A percentile compares a stretch with the other conserved stretches of the same genome.
These are phyloP conservation scores for Dendryphion nanum DNA, from an alignment of 2,329 filamentous ascomycete species.

Conservation along the genomic window DNA sequence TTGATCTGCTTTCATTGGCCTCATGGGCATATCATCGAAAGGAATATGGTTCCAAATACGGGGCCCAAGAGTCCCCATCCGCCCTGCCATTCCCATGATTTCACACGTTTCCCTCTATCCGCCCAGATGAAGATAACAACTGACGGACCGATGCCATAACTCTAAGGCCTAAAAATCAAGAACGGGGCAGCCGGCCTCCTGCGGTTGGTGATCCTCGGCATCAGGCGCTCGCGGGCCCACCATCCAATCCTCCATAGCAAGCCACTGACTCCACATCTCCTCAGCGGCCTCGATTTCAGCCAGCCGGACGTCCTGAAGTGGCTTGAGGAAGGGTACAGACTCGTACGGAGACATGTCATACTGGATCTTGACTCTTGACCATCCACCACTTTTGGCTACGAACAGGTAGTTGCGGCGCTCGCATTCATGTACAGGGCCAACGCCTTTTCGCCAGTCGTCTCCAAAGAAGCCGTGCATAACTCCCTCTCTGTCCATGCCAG, in stretches of 20 bases:
- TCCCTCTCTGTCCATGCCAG: constrained; percentile 81
- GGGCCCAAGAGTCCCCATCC: too few relatives aligned
- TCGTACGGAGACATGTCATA: constrained; percentile 87
- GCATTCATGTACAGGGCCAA: constrained; percentile 80
- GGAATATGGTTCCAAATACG: too few relatives aligned
- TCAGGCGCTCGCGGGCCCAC: constrained; percentile 73
- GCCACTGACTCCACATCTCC: constrained; percentile 86
- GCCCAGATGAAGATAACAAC: constrained; percentile 8
- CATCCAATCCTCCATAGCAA: constrained; percentile 99
- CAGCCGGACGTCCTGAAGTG: constrained; percentile 71
- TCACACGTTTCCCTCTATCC: constrained; percentile 3
- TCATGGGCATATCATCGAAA: too few relatives aligned
- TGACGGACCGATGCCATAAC: constrained; percentile 20
- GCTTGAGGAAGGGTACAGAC: constrained; percentile 80
- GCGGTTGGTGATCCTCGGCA: constrained; percentile 24
- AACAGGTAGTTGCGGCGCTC: constrained; percentile 95
- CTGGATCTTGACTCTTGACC: constrained; percentile 82
- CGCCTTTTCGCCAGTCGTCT: constrained; percentile 80
- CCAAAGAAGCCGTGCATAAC: constrained; percentile 96
- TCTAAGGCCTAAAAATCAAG: constrained; percentile 8
- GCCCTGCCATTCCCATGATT: constrained; percentile 4
- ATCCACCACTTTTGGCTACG: constrained; percentile 86
- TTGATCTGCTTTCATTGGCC: too few relatives aligned
- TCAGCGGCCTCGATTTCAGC: constrained; percentile 82
- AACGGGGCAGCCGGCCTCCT: constrained; percentile 8